A percentile compares a stretch with the other conserved stretches of the same genome.
phyloP scores from a whole-genome alignment of 306 rosid genomes.

The Cicer pinnatifidum region DNA sequence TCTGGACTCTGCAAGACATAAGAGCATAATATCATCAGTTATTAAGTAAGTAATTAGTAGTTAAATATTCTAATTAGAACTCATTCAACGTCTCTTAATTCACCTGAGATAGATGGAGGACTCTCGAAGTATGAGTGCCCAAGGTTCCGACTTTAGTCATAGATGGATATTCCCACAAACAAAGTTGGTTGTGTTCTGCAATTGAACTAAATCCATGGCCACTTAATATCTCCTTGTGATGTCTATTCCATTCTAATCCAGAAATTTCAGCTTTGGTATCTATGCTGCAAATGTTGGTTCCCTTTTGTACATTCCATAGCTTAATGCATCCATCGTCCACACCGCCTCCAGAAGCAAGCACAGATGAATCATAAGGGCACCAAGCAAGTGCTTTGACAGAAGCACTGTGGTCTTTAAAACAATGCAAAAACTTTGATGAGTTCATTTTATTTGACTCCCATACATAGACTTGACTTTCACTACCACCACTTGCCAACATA shows the following conservation, averaged over 20 bases:
- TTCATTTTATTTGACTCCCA: constrained; percentile 75
- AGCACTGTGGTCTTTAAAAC: constrained; percentile 68
- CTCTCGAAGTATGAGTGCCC: constrained; percentile 59
- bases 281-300: constrained; percentile 57
- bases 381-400: constrained; percentile 87
- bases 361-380: constrained; percentile 69
- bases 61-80: background rate
- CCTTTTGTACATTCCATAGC: constrained; percentile 70
- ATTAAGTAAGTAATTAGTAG: background rate
- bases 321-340: constrained; percentile 70
- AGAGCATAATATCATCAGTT: background rate
- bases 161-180: constrained; percentile 76
- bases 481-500: constrained; percentile 86
- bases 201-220: constrained; percentile 70
- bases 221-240: constrained; percentile 75
- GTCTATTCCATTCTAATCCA: constrained; percentile 83
- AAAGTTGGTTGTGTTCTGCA: constrained; percentile 56
- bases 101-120: constrained; percentile 77
- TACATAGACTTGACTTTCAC: constrained; percentile 67
- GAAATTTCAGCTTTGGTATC: constrained; percentile 77
- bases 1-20: constrained; percentile 69
- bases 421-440: constrained; percentile 62
- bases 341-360: constrained; percentile 88
- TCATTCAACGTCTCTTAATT: background rate
- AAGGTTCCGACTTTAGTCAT: constrained; percentile 65